These are phyloP conservation scores for Niveomyces coronatus DNA, from an alignment of 2,329 filamentous ascomycete species.

Conservation along the genomic window DNA sequence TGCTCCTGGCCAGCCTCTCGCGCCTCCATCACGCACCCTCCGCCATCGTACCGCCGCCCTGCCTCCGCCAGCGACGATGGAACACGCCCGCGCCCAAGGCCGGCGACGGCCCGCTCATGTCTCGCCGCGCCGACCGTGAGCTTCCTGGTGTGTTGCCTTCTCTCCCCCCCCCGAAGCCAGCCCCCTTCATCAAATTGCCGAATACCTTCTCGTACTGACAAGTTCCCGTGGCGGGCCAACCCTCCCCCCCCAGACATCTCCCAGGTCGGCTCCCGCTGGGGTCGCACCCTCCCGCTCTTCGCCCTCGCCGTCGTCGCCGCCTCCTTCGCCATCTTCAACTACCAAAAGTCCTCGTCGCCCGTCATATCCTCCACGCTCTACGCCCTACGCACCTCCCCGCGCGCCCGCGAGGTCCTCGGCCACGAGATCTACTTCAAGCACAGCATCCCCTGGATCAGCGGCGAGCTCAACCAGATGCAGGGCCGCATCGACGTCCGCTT, in stretches of 20 bases:
- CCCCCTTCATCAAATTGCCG: background rate
- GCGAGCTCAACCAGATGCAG: slow-evolving; percentile 87
- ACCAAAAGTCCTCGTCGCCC: slow-evolving; percentile 86
- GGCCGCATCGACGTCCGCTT: slow-evolving; percentile 83
- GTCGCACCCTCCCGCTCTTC: slow-evolving; percentile 73
- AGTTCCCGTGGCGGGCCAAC: too few species aligned
- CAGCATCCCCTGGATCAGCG: slow-evolving; percentile 73
- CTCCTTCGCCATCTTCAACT: slow-evolving; percentile 92
- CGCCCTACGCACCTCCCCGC: slow-evolving; percentile 69
- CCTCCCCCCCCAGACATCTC: slow-evolving; percentile 25
- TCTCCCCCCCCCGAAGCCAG: too few species aligned
- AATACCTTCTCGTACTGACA: background rate
- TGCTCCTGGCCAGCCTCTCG: slow-evolving; percentile 2
- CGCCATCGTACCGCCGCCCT: too few species aligned
- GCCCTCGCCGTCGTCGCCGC: slow-evolving; percentile 57
- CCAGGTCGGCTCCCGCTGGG: slow-evolving; percentile 47
- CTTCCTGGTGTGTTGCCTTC: slow-evolving; percentile 42
- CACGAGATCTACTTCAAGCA: slow-evolving; percentile 76
- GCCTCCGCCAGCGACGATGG: slow-evolving; percentile 34
- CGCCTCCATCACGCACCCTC: slow-evolving; percentile 7
- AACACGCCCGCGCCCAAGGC: slow-evolving; percentile 45
- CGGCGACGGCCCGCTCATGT: slow-evolving; percentile 54
- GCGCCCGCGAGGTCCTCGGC: slow-evolving; percentile 68
- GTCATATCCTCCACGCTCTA: slow-evolving; percentile 85
- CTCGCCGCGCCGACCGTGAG: slow-evolving; percentile 54